phyloP scores from a whole-genome alignment of 306 rosid species.

The Quercus rubra region DNA sequence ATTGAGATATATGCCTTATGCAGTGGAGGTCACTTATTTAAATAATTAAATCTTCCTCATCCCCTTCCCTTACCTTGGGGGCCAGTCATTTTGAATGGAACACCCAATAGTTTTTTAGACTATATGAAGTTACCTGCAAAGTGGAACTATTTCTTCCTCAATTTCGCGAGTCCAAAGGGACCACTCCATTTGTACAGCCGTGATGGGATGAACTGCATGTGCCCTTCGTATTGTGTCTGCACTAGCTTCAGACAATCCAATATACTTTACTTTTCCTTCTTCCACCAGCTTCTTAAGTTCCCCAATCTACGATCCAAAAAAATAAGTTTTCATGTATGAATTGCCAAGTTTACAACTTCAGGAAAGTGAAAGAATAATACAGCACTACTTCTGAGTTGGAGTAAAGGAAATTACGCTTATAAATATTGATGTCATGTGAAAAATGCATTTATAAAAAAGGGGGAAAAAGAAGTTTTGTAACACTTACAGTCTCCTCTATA shows the following conservation, averaged over 20 bases:
- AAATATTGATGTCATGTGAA: neutral
- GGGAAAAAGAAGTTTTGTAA: neutral
- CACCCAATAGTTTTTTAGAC: too few species aligned
- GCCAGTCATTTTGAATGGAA: neutral
- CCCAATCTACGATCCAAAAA: slow-evolving; percentile 39
- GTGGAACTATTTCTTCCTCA: slow-evolving; percentile 56
- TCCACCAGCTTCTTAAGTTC: slow-evolving; percentile 59
- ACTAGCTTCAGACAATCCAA: slow-evolving; percentile 71
- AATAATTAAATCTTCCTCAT: too few species aligned
- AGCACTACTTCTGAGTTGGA: neutral
- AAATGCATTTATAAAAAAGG: neutral
- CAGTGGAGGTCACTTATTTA: too few species aligned
- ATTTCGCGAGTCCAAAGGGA: slow-evolving; percentile 75
- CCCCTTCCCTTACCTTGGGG: neutral
- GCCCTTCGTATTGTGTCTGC: slow-evolving; percentile 68
- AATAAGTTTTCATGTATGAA: too few species aligned
- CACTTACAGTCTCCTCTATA: slow-evolving; percentile 75
- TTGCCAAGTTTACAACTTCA: neutral
- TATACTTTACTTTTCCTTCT: slow-evolving; percentile 62
- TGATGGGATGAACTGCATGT: slow-evolving; percentile 73
- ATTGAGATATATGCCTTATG: too few species aligned
- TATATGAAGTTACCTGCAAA: slow-evolving; percentile 48
- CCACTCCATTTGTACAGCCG: slow-evolving; percentile 77
- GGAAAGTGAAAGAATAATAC: neutral
- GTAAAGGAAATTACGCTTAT: neutral